These are phyloP conservation scores for Pythium brassicae DNA, from an alignment of 352 stramenopile species.

Conservation along the genomic window DNA sequence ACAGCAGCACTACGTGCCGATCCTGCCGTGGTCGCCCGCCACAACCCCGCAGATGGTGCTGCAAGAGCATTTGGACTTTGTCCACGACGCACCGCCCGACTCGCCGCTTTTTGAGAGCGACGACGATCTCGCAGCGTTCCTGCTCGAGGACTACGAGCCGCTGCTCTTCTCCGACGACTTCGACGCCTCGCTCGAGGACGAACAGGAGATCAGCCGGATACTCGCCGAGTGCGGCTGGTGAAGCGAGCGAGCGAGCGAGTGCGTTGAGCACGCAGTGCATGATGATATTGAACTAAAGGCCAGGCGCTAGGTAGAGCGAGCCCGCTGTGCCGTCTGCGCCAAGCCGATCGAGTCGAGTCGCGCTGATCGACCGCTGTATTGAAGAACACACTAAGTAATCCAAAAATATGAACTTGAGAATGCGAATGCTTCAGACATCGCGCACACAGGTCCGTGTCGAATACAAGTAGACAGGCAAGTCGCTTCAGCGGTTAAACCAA, in stretches of 20 bases:
- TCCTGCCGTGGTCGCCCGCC: slow-evolving; percentile 10
- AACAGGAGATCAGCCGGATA: slow-evolving; percentile 19
- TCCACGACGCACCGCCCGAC: slow-evolving; percentile 5
- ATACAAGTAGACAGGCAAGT: no score
- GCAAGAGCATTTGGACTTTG: slow-evolving; percentile 17
- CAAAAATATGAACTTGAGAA: no score
- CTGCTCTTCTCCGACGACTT: slow-evolving; percentile 14
- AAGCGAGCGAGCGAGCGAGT: background rate
- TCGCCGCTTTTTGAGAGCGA: slow-evolving; percentile 14
- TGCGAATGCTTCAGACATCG: no score
- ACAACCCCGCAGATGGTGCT: slow-evolving; percentile 14
- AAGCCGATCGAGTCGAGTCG: background rate
- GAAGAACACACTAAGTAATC: no score
- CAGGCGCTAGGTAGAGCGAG: background rate
- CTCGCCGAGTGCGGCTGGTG: slow-evolving; percentile 17
- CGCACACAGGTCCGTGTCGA: no score
- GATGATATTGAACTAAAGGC: background rate
- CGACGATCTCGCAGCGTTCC: slow-evolving; percentile 12
- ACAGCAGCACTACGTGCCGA: slow-evolving; percentile 9
- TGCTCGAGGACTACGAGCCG: slow-evolving; percentile 20
- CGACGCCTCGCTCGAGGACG: slow-evolving; percentile 10
- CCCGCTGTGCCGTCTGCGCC: background rate
- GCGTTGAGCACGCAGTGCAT: background rate
- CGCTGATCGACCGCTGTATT: background rate
- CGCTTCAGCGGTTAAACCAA: no score